These are phyloP conservation scores for Ustilago trichophora DNA, from an alignment of 1,284 basidiomycete species.

Conservation along the genomic window DNA sequence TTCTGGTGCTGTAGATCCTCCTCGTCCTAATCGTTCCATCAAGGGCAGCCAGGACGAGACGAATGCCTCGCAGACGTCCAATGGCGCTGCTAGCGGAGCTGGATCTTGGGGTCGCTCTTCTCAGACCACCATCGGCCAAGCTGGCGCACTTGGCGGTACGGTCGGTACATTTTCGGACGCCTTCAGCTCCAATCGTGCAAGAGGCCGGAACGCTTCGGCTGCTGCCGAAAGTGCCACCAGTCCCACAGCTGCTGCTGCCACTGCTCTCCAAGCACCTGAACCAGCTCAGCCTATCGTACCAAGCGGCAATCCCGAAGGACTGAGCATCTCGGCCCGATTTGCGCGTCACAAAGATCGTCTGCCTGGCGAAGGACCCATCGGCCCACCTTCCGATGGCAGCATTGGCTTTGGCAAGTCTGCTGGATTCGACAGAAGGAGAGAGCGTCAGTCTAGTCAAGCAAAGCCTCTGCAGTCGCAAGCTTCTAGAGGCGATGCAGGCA, in stretches of 20 bases:
- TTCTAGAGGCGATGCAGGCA: constrained; percentile 4
- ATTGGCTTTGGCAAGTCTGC: constrained; percentile 57
- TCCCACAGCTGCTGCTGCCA: constrained; percentile 3
- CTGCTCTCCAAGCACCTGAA: constrained; percentile 5
- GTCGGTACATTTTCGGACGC: constrained; percentile 31
- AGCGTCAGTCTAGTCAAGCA: constrained; percentile 37
- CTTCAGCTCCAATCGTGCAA: constrained; percentile 42
- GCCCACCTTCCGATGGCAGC: constrained; percentile 57
- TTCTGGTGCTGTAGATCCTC: constrained; percentile 2
- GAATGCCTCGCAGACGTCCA: constrained; percentile 6
- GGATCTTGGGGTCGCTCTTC: constrained; percentile 28
- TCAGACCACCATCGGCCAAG: constrained; percentile 9
- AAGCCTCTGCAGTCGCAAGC: constrained; percentile 3
- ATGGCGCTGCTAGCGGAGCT: constrained; percentile 4
- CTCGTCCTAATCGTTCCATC: constrained; percentile 17
- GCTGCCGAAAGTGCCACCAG: constrained; percentile 10
- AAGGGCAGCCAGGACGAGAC: constrained; percentile 24
- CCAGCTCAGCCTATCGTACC: constrained; percentile 40
- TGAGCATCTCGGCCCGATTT: constrained; percentile 47
- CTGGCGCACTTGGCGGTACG: constrained; percentile 2
- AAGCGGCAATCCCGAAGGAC: constrained; percentile 34
- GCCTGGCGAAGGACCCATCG: constrained; percentile 60
- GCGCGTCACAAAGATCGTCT: constrained; percentile 50
- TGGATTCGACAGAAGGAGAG: constrained; percentile 44
- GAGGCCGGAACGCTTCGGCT: constrained; percentile 20